A percentile compares a stretch with the other conserved stretches of the same genome.
phyloP scores from a whole-genome alignment of 2,329 filamentous ascomycete genomes.

The Fusarium citri region DNA sequence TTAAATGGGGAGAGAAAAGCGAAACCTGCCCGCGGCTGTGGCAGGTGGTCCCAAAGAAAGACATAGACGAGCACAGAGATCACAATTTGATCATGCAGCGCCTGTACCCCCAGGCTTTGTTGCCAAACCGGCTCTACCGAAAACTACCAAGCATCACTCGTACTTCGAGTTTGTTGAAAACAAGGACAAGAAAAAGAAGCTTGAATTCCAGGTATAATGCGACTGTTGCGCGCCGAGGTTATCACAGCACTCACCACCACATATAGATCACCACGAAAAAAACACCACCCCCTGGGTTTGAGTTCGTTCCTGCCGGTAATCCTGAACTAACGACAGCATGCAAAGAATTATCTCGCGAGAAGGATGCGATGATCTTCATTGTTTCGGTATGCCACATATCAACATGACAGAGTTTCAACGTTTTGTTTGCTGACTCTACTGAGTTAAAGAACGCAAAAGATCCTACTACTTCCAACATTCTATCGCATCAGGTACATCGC shows the following conservation, averaged over 20 bases:
- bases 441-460: constrained; percentile 48
- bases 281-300: constrained; percentile 69
- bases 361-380: constrained; percentile 73
- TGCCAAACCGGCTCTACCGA: constrained; percentile 55
- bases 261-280: constrained; percentile 63
- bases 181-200: constrained; percentile 70
- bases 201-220: constrained; percentile 68
- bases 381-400: constrained; percentile 65
- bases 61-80: constrained; percentile 50
- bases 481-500: constrained; percentile 67
- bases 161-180: constrained; percentile 75
- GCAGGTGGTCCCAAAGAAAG: constrained; percentile 52
- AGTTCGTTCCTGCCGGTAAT: constrained; percentile 72
- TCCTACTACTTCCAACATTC: constrained; percentile 50
- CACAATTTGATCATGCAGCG: constrained; percentile 50
- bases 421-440: constrained; percentile 21
- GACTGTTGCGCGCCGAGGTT: constrained; percentile 31
- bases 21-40: constrained; percentile 48
- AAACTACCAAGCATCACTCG: constrained; percentile 65
- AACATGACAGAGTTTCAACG: neutral
- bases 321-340: constrained; percentile 69
- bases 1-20: constrained; percentile 53
- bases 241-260: constrained; percentile 46
- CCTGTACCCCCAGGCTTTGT: constrained; percentile 52
- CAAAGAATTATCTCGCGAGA: constrained; percentile 73